Base-by-base conservation (phyloP, 2,329 filamentous ascomycete genomes). In the Xylariaceae sp. region DNA sequence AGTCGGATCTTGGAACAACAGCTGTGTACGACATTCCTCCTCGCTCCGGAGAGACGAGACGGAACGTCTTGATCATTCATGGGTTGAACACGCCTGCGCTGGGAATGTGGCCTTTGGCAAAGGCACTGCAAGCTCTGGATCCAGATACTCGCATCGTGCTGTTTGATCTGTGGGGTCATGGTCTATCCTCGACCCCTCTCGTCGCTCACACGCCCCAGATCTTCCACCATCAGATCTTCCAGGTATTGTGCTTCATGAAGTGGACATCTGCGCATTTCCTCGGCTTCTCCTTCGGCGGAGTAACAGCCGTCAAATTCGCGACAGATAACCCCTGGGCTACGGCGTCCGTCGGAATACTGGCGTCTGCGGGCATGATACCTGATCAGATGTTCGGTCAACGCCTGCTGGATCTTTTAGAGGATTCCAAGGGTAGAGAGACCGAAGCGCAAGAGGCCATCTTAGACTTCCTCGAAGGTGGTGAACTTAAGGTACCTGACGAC, bases 121-220 rank as follows among this genome's bases (percentile, higher is more conserved):
- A 34, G 19, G 16, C 41, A 34, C 43, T 56, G 12, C 51, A 51
- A 14, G 19, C 38, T 6, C 28, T 42, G 1, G 51, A 54, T n/a
- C 19, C 46, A 2, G 36, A 48, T 10, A 45, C 55, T 3, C 55
- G 55, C 14, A 18, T 57, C 41, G 47, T 46, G 1, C 36, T 55
- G 13, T 52, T 45, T 17, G 55, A 57, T 14, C 49, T 50, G 34
- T 57, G 55, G 55, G 55, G 55, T 13, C 55, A 57, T 45, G 55
- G 46, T 10, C 47, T 55, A 34, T 55, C 55, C 0, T 52, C 48
- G 1, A 53, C 52, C 12, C 55, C 55, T 9, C 41, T 48, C 0
- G 33, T 48, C 10, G 19, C 55, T 13, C 55, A 57, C 47, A n/a
- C 45, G 1, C 7, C 55, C 10, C 43, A 47, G 33, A 43, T 55